phyloP scores from a whole-genome alignment of 768 basidiomycete species.

The Ramaria rubella region DNA sequence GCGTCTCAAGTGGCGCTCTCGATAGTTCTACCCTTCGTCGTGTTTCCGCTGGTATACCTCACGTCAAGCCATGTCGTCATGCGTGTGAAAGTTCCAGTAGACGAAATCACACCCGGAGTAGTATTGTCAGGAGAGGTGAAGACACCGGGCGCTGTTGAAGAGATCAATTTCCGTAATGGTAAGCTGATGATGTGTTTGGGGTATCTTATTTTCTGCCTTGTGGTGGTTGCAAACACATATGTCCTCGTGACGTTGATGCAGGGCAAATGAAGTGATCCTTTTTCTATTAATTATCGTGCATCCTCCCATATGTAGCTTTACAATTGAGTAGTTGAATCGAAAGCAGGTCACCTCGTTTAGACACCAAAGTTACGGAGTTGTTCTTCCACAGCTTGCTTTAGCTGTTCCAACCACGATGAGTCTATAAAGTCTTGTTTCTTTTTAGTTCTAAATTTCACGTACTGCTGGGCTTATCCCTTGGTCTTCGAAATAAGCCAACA shows the following conservation, averaged over 20 bases:
- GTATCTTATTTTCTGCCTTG: conserved; percentile 41
- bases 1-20: conserved; percentile 42
- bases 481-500: conserved; percentile 70
- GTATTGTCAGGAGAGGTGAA: neutral
- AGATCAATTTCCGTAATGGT: conserved; percentile 37
- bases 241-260: conserved; percentile 39
- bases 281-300: neutral
- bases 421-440: neutral
- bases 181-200: conserved; percentile 33
- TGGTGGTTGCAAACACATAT: conserved; percentile 46
- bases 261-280: neutral
- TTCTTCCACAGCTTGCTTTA: conserved; percentile 6
- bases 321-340: neutral
- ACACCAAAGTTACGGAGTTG: neutral
- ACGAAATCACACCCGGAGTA: neutral
- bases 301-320: neutral
- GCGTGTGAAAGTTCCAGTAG: conserved; percentile 17
- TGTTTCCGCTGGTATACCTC: conserved; percentile 37
- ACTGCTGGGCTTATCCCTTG: conserved; percentile 67
- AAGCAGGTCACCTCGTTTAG: neutral
- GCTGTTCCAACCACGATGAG: neutral
- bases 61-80: conserved; percentile 31
- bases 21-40: conserved; percentile 41
- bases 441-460: conserved; percentile 27
- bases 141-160: neutral